Evolutionary conservation across 306 rosid genomes (phyloP), one percentile per base, ranked within the genome.

Genomic region (Sophora flavescens): DNA sequence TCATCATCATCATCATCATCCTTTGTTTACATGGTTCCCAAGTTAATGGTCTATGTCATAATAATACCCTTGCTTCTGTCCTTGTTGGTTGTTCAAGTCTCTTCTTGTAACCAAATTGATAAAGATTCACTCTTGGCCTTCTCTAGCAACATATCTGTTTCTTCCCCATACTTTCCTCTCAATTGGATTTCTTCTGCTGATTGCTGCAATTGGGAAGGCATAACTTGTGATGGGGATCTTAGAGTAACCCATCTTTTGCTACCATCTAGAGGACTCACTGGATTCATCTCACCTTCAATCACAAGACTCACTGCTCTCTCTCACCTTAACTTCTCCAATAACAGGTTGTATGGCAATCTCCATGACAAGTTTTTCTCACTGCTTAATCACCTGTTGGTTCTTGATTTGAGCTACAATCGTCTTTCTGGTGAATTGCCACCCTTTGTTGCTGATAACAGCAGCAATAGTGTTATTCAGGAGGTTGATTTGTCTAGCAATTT

Each of bases 141-240:
- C 63, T 52, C n/a, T 33, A 18, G 59, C 6, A 82, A 66, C 61
- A 45, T 88, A 32, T 72, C 90, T 4, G 47, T 63, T 6, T 35
- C 77, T 47, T 53, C 86, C 2, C 1, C 83, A 42, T 16, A 73
- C 59, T 54, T 45, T 38, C 58, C 85, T 26, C 90, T 90, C 67
- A 83, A 87, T 56, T 92, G 97, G 99, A 74, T 89, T 66, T 10
- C 44, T 61, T 79, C 96, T 5, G 8, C 26, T 39, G 97, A 92
- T 63, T 95, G 99, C 64, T 95, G 99, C 30, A 4, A 2, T 11
- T 95, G 99, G 99, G 92, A 89, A 72, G 97, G 99, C 12, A 64
- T 95, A 2, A 0, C 6, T 44, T 92, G 97, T 74, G 83, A 78
- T 78, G 73, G 61, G 16, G 75, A 80, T 59, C 72, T 36, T 0